Evolutionary conservation across 768 basidiomycete species (phyloP).

Genomic region (Mycena crocata): DNA sequence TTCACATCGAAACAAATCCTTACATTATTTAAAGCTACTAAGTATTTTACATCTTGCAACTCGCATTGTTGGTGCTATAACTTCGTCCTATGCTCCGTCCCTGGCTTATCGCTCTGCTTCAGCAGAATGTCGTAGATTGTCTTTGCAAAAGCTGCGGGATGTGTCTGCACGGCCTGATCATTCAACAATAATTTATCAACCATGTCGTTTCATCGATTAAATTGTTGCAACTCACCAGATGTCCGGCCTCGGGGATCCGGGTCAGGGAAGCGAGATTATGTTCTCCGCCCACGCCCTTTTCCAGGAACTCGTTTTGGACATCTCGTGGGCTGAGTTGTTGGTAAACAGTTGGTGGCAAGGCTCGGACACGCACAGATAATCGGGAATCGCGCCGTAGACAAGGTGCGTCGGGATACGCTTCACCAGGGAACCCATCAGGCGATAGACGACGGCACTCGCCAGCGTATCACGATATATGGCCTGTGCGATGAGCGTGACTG

Average conservation of each 20-base stretch:
- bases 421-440: slow-evolving; percentile 45
- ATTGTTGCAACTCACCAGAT: not conserved
- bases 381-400: slow-evolving; percentile 59
- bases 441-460: slow-evolving; percentile 47
- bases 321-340: slow-evolving; percentile 41
- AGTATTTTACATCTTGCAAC: no score
- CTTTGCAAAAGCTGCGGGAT: not conserved
- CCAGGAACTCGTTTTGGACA: slow-evolving; percentile 51
- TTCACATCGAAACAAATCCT: no score
- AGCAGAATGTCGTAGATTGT: not conserved
- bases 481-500: slow-evolving; percentile 34
- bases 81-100: not conserved
- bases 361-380: slow-evolving; percentile 50
- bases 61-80: not conserved
- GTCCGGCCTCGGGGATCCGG: slow-evolving; percentile 41
- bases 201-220: no score
- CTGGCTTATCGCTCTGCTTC: not conserved
- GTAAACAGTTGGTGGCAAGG: no score
- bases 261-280: slow-evolving; percentile 51
- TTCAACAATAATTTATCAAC: no score
- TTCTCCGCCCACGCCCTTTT: slow-evolving; percentile 48
- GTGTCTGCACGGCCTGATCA: not conserved
- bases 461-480: slow-evolving; percentile 56
- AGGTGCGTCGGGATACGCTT: slow-evolving; percentile 54
- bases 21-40: no score